A percentile compares a stretch with the other conserved stretches of the same genome.
phyloP scores from a whole-genome alignment of 2,329 filamentous ascomycete genomes.

The Colletotrichum eremochloae region DNA sequence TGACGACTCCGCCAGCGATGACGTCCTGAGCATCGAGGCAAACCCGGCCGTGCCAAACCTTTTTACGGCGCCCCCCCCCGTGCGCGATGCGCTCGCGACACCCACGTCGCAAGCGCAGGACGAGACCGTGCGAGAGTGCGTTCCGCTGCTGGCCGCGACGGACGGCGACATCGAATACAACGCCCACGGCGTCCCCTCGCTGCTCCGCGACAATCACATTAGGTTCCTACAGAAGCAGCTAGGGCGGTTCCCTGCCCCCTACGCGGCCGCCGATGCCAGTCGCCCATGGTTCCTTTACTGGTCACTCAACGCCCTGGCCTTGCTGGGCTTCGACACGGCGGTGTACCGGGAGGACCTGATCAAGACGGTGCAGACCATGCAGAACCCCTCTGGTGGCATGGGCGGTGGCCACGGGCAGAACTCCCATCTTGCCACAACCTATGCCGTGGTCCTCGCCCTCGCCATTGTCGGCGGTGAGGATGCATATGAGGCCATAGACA shows the following conservation, averaged over 20 bases:
- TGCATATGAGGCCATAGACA: slow-evolving; percentile 81
- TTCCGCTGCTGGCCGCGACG: slow-evolving; percentile 75
- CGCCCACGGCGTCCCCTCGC: slow-evolving; percentile 77
- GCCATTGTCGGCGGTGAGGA: slow-evolving; percentile 82
- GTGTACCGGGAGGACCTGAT: slow-evolving; percentile 78
- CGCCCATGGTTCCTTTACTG: slow-evolving; percentile 97
- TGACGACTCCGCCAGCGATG: slow-evolving; percentile 32
- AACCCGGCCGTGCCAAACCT: slow-evolving; percentile 62
- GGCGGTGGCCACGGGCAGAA: slow-evolving; percentile 93
- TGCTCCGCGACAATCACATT: slow-evolving; percentile 75
- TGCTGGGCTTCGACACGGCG: slow-evolving; percentile 80
- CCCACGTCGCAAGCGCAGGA: slow-evolving; percentile 82
- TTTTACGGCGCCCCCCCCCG: slow-evolving; percentile 69
- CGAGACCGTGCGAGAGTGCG: slow-evolving; percentile 75
- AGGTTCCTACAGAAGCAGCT: slow-evolving; percentile 72
- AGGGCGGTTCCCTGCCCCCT: slow-evolving; percentile 75
- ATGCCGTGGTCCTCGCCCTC: slow-evolving; percentile 85
- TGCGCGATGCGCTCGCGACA: slow-evolving; percentile 77
- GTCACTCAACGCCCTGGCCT: slow-evolving; percentile 80
- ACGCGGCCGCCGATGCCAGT: slow-evolving; percentile 84
- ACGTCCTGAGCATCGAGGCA: slow-evolving; percentile 31
- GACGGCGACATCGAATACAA: slow-evolving; percentile 71
- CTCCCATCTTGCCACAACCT: slow-evolving; percentile 90
- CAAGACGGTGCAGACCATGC: slow-evolving; percentile 82
- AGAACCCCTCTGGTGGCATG: slow-evolving; percentile 88